phyloP scores from a whole-genome alignment of 225 moss, liverwort and hornwort genomes.

The Physcomitrellopsis africana region DNA sequence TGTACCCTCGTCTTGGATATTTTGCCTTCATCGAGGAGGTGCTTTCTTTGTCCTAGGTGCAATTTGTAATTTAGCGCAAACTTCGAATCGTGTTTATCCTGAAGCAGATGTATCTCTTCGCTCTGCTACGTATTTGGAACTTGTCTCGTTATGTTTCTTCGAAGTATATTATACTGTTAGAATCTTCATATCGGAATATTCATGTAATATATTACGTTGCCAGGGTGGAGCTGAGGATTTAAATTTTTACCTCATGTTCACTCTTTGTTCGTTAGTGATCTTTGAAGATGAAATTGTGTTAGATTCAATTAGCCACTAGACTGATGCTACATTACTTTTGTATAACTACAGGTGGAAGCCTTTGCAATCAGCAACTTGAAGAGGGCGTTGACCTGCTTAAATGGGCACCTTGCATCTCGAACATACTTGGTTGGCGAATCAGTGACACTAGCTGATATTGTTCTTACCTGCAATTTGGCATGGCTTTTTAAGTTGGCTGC shows the following conservation, averaged over 20 bases:
- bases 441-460: conserved; percentile 82
- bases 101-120: neutral
- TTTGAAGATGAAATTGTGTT: neutral
- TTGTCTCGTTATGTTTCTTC: too few relatives aligned
- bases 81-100: neutral
- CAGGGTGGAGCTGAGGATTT: too few relatives aligned
- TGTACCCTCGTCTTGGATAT: conserved; percentile 52
- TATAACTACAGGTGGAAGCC: conserved; percentile 42
- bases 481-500: conserved; percentile 33
- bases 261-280: too few relatives aligned
- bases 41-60: too few relatives aligned
- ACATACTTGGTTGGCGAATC: conserved; percentile 81
- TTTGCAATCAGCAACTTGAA: conserved; percentile 20
- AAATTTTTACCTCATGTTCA: too few relatives aligned
- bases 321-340: neutral
- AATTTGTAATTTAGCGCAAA: accelerated
- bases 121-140: neutral
- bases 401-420: conserved; percentile 41
- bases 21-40: conserved; percentile 47
- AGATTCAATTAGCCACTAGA: neutral
- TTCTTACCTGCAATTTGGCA: conserved; percentile 49
- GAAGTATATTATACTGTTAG: too few relatives aligned
- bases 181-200: too few relatives aligned
- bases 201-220: too few relatives aligned
- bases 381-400: conserved; percentile 49